Percentiles rank a stretch among this genome's conserved stretches.
These are phyloP conservation scores for Annulohypoxylon maeteangense DNA, from an alignment of 495 filamentous ascomycete species.

Conservation along the genomic window DNA sequence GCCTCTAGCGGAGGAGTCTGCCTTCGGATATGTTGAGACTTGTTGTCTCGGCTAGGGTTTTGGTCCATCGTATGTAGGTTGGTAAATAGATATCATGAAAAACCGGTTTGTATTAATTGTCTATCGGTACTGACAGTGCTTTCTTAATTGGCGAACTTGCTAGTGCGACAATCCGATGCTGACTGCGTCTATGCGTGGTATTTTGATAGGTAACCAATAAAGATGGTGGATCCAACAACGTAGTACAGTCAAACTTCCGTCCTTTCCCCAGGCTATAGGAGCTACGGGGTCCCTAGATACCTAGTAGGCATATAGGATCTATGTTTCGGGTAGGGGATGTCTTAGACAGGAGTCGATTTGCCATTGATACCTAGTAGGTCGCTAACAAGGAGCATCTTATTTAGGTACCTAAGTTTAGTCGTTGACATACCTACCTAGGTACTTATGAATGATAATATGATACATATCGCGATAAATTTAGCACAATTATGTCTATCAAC, in stretches of 20 bases:
- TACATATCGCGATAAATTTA: background rate
- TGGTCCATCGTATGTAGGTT: background rate
- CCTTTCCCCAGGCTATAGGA: background rate
- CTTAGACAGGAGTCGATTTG: background rate
- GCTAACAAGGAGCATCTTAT: background rate
- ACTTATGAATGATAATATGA: background rate
- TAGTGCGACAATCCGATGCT: background rate
- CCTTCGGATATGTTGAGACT: background rate
- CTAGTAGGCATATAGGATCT: background rate
- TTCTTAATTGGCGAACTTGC: background rate
- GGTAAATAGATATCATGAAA: too few relatives aligned
- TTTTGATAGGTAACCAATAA: background rate
- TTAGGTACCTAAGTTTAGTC: background rate
- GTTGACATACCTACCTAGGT: background rate
- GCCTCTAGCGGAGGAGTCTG: background rate
- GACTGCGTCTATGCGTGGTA: background rate
- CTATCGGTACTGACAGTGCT: background rate
- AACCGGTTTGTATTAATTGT: background rate
- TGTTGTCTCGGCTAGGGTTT: background rate
- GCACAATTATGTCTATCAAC: too few relatives aligned
- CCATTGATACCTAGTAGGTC: background rate
- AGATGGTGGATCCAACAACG: background rate
- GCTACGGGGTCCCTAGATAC: background rate
- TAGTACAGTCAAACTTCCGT: background rate
- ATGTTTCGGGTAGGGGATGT: background rate